Base-by-base conservation (phyloP, 1,139 yeast species). In the Blastobotrys serpentis region DNA sequence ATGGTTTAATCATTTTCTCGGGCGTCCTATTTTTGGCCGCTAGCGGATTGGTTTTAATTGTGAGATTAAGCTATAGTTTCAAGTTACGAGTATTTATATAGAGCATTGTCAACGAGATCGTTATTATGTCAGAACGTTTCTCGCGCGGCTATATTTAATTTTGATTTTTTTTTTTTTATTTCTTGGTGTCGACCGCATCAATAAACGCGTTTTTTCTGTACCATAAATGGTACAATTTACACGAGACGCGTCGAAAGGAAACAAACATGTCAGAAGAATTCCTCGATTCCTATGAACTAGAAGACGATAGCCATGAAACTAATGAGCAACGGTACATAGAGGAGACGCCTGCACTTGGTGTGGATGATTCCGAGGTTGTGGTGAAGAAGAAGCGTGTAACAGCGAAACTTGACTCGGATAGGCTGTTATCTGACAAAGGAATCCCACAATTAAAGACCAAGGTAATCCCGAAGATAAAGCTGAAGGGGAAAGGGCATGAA, bases 401-500 rank as follows among this genome's bases (percentile, higher is more conserved):
- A 2, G 69, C 71, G 25, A 69, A 69, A 47, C 58, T 71, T 14
- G 73, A 71, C 48, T 71, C 62, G 3, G 57, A 56, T 16, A 53
- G 67, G 18, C 56, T 72, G 32, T 59, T 70, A 10, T 55, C 65
- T 4, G 54, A 57, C 2, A 52, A 56, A 1, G 75, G 75, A 4
- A 57, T 72, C 8, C 66, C 71, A 0, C 49, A 50, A n/a, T 51
- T 71, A 16, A 55, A 55, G 23, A 47, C 50, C 22, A 53, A 53
- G n/a, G 56, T 66, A 10, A 33, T 44, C 13, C 54, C 62, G 1
- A 56, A 54, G 30, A 46, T 70, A 19, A 51, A 55, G 39, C 61
- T 70, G 50, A 68, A 67, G 43, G 74, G 73, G n/a, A 63, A 61
- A 39, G 74, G 74, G 3, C 64, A 66, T 43, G 74, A 68, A 51